Base-by-base conservation (phyloP, 2,329 filamentous ascomycete genomes). In the Cadophora gregata region DNA sequence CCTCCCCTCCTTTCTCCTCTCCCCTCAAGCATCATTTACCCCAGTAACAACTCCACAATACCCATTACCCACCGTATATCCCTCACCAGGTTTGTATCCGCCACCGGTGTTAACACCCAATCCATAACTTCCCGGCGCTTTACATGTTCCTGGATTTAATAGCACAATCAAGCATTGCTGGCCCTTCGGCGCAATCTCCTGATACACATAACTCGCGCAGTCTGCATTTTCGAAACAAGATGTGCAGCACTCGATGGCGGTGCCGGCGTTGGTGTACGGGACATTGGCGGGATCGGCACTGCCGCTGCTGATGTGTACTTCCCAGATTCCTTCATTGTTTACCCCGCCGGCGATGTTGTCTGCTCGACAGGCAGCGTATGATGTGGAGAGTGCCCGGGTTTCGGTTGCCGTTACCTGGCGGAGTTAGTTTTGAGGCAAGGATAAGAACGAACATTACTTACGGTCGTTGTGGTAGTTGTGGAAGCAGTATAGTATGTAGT, bases 101-200 rank as follows among this genome's bases (percentile, higher is more conserved):
- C 58, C 58, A 33, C 58, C 58, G 14, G 58, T 60, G 33, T 60
- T 60, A 21, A 60, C 29, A 48, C 38, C 58, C 24, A 60, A 24
- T 19, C 42, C 42, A 50, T 48, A 60, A 21, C 4, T 48, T 12
- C 58, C 58, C 2, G 58, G 58, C 19, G 42, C 42, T 19, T 47
- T 48, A 29, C 58, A 60, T 3, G 27, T 48, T 4, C 58, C 58
- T 4, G 58, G 36, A 21, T 31, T 33, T n/a, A 48, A 60, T 4
- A 60, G 8, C 3, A 60, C 45, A 48, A 60, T 60, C 58, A 60
- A 24, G n/a, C 58, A 60, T 19, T 48, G 58, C 58, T 60, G 58
- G 8, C 42, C 58, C 7, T 25, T n/a, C 2, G 58, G 58, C 0
- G 38, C 45, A 14, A 31, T 24, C 19, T 48, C 58, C 38, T 48